Percentiles rank a stretch among this genome's conserved stretches.
Evolutionary conservation across 306 rosid genomes (phyloP).

Genomic region (Macrotyloma uniflorum): DNA sequence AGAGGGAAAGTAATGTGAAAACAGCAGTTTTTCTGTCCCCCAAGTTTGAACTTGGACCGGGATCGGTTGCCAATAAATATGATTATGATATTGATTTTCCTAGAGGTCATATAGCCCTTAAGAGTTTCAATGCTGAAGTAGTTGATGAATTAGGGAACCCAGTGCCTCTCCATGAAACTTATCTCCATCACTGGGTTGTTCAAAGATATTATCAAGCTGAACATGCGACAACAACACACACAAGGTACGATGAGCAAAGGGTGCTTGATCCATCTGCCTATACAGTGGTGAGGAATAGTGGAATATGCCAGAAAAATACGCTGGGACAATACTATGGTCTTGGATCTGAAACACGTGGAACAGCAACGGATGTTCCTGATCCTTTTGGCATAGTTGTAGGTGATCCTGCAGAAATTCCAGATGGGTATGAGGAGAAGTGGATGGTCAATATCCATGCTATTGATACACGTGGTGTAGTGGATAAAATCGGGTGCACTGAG

Average conservation of each 20-base stretch:
- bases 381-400: slow-evolving; percentile 78
- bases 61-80: slow-evolving; percentile 58
- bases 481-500: slow-evolving; percentile 66
- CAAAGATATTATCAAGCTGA: slow-evolving; percentile 24
- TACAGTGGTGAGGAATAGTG: slow-evolving; percentile 44
- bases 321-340: slow-evolving; percentile 65
- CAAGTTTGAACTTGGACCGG: slow-evolving; percentile 58
- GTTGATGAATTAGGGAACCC: background rate
- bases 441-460: slow-evolving; percentile 71
- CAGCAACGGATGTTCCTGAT: slow-evolving; percentile 55
- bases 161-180: slow-evolving; percentile 8
- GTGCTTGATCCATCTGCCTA: slow-evolving; percentile 11
- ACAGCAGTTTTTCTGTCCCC: slow-evolving; percentile 61
- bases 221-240: background rate
- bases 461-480: slow-evolving; percentile 68
- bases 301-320: slow-evolving; percentile 47
- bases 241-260: slow-evolving; percentile 5
- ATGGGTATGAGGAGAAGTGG: slow-evolving; percentile 78
- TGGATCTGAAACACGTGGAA: slow-evolving; percentile 74
- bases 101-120: slow-evolving; percentile 61
- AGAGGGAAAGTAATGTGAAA: slow-evolving; percentile 35
- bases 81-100: slow-evolving; percentile 59
- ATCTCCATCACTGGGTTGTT: background rate
- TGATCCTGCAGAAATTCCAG: slow-evolving; percentile 58
- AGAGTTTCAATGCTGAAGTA: slow-evolving; percentile 4